These are phyloP conservation scores for Claviceps quebecensis DNA, from an alignment of 2,329 filamentous ascomycete species.

Conservation along the genomic window DNA sequence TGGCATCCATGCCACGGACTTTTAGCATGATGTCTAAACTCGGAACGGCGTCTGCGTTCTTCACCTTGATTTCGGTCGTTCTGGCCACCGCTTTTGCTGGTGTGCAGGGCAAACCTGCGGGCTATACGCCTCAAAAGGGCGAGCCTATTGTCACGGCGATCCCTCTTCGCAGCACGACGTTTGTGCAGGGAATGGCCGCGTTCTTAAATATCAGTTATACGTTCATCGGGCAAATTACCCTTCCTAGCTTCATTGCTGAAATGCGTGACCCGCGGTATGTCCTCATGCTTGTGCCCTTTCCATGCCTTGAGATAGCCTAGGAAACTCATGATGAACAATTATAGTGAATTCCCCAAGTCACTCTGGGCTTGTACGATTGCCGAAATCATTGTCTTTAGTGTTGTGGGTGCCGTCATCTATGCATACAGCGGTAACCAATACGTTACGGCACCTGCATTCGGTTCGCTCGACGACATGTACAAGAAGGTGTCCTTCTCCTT, in stretches of 20 bases:
- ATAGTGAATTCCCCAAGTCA: slow-evolving; percentile 77
- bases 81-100: slow-evolving; percentile 72
- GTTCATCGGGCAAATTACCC: slow-evolving; percentile 88
- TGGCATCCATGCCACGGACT: slow-evolving; percentile 72
- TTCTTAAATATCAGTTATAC: slow-evolving; percentile 95
- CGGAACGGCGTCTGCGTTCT: slow-evolving; percentile 65
- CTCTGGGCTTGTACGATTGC: slow-evolving; percentile 82
- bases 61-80: slow-evolving; percentile 81
- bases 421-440: slow-evolving; percentile 84
- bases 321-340: slow-evolving; percentile 17
- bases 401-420: slow-evolving; percentile 71
- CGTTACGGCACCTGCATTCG: slow-evolving; percentile 77
- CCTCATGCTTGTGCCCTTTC: background rate
- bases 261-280: slow-evolving; percentile 53
- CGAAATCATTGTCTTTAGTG: slow-evolving; percentile 72
- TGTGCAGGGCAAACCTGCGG: slow-evolving; percentile 58
- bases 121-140: slow-evolving; percentile 44
- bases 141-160: slow-evolving; percentile 54
- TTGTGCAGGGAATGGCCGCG: slow-evolving; percentile 69
- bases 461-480: slow-evolving; percentile 62
- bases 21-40: slow-evolving; percentile 69
- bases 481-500: slow-evolving; percentile 88
- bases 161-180: slow-evolving; percentile 57
- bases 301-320: too few relatives aligned
- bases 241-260: slow-evolving; percentile 90